Evolutionary conservation across 2,329 filamentous ascomycete species (phyloP).

Genomic region (Colletotrichum kahawae): DNA sequence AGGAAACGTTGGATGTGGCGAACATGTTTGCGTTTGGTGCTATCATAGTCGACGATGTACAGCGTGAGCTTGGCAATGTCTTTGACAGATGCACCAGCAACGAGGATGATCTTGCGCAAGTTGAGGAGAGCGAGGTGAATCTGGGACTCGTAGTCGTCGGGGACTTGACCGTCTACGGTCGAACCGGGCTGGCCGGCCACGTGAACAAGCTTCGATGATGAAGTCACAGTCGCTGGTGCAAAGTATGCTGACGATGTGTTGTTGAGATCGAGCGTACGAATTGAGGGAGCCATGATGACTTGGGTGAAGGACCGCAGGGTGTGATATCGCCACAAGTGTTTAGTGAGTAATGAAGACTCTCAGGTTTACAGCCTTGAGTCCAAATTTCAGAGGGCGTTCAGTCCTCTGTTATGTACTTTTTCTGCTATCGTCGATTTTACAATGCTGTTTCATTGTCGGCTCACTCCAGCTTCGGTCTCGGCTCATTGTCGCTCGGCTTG

Average conservation of each 20-base stretch:
- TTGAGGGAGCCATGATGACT: neutral
- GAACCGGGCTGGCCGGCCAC: slow-evolving; percentile 41
- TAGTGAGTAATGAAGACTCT: neutral
- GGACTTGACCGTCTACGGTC: slow-evolving; percentile 33
- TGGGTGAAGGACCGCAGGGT: neutral
- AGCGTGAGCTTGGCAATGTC: slow-evolving; percentile 47
- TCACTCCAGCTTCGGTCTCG: neutral
- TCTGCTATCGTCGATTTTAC: neutral
- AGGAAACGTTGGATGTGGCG: slow-evolving; percentile 42
- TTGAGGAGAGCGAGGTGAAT: slow-evolving; percentile 44
- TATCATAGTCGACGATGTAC: slow-evolving; percentile 49
- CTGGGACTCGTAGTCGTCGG: slow-evolving; percentile 44
- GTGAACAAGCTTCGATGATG: slow-evolving; percentile 27
- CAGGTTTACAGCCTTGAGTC: neutral
- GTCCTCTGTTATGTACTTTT: neutral
- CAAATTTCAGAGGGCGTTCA: neutral
- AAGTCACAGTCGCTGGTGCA: slow-evolving; percentile 26
- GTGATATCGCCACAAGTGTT: neutral
- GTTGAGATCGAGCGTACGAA: slow-evolving; percentile 17
- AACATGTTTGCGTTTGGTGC: slow-evolving; percentile 37
- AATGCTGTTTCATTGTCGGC: neutral
- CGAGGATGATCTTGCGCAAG: slow-evolving; percentile 38
- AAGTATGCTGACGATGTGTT: slow-evolving; percentile 24
- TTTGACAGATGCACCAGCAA: slow-evolving; percentile 36
- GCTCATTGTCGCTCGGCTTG: neutral